phyloP scores from a whole-genome alignment of 352 stramenopile species.

The Blastocystis sp. region DNA sequence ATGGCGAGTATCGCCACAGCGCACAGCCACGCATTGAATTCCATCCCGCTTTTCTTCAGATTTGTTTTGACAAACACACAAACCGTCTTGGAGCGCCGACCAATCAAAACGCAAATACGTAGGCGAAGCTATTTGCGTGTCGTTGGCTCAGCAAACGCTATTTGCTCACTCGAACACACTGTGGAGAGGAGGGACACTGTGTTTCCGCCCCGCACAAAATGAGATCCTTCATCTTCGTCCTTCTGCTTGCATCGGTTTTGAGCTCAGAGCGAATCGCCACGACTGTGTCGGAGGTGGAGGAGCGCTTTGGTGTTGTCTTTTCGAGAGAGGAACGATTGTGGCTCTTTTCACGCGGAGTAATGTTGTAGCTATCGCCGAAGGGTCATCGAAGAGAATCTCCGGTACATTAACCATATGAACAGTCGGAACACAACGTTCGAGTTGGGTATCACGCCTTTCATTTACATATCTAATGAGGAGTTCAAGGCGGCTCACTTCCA shows the following conservation, averaged over 20 bases:
- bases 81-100: background rate
- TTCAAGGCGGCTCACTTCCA: background rate
- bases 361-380: background rate
- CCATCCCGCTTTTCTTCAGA: background rate
- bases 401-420: background rate
- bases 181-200: no score
- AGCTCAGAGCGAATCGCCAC: background rate
- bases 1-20: background rate
- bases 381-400: background rate
- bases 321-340: slow-evolving; percentile 1
- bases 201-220: no score
- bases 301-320: background rate
- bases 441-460: slow-evolving; percentile 26
- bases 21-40: background rate
- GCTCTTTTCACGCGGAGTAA: background rate
- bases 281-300: background rate
- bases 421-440: background rate
- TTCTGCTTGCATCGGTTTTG: background rate
- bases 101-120: slow-evolving; percentile 8
- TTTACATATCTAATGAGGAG: slow-evolving; percentile 8
- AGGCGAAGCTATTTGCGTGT: background rate
- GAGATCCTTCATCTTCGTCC: no score
- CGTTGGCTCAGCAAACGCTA: no score
- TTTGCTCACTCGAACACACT: no score
- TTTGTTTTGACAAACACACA: background rate